Base-by-base conservation (phyloP, 2,329 filamentous ascomycete species). In the Boeremia lycopersici region DNA sequence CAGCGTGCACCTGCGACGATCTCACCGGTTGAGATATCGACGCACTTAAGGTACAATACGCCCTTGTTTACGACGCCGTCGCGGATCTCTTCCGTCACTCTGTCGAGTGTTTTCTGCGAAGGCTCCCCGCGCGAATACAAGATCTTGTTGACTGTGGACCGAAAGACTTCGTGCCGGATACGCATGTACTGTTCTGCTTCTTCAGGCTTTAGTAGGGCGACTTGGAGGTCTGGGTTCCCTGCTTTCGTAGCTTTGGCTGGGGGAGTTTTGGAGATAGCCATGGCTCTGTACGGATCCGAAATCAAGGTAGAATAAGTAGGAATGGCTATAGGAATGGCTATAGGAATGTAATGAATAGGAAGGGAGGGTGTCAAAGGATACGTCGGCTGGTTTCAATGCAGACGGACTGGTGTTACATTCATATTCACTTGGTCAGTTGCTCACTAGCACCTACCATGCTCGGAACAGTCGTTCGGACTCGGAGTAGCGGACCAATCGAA, bases 1-100 rank as follows among this genome's bases (percentile, higher is more conserved):
- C 71, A 74, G 13, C 65, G 60, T 6, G 71, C 70, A 12, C 66
- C 65, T 1, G 71, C 71, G 36, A 73, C 57, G 5, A 72, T 68
- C 17, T 64, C 62, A 10, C 61, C 60, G 0, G 64, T 71, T 0
- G 51, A 42, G 0, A 28, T 63, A 36, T 74, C 70, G 25, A 65
- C 53, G 41, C 69, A 72, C 47, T 70, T 70, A 26, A 71, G 55
- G 51, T 62, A 74, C 12, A 67, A 46, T n/a, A 63, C 58, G 35
- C 63, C 63, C 19, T 68, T 65, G 53, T 63, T 63, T 23, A 48
- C 31, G 30, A 73, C 60, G 13, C 59, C 65, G n/a, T 68, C 56
- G 2, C 47, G 50, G 34, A 68, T 67, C 2, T 62, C 61, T 30
- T 55, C 47, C 1, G 60, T 65, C 2, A 74, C 64, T 33, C 50